phyloP scores from a whole-genome alignment of 495 filamentous ascomycete species.

The Podospora sp. region DNA sequence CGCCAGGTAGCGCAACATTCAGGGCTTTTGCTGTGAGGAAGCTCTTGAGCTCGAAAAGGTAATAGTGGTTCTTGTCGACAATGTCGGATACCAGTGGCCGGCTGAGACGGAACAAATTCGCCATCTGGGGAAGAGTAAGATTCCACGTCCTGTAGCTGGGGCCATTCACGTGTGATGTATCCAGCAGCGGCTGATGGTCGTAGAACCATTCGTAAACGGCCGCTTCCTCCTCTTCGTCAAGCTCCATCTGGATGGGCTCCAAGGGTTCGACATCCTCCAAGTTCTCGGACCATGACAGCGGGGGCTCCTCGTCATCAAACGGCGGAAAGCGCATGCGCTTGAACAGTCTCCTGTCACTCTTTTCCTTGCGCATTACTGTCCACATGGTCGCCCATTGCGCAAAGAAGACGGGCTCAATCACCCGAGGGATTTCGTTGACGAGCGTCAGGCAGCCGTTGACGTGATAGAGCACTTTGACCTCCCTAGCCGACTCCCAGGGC shows the following conservation, averaged over 20 bases:
- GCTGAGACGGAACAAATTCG: constrained; percentile 88
- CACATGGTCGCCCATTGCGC: constrained; percentile 99
- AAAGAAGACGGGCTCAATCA: constrained; percentile 98
- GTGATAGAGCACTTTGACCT: constrained; percentile 98
- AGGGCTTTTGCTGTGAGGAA: constrained; percentile 96
- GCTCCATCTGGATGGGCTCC: constrained; percentile 98
- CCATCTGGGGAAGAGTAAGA: constrained; percentile 92
- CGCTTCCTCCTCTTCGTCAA: constrained; percentile 92
- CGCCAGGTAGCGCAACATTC: constrained; percentile 95
- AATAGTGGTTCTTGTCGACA: constrained; percentile 95
- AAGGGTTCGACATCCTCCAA: constrained; percentile 97
- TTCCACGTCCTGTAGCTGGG: constrained; percentile 98
- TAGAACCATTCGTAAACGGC: constrained; percentile 97
- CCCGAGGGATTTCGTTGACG: constrained; percentile 94
- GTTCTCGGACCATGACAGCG: constrained; percentile 96
- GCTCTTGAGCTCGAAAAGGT: constrained; percentile 95
- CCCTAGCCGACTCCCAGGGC: constrained; percentile 95
- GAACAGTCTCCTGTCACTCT: constrained; percentile 94
- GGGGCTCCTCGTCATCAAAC: constrained; percentile 98
- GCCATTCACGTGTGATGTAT: constrained; percentile 93
- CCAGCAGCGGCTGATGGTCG: constrained; percentile 87
- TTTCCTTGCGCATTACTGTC: constrained; percentile 97
- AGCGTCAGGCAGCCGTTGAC: constrained; percentile 96
- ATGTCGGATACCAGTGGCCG: constrained; percentile 89
- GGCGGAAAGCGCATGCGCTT: constrained; percentile 99